phyloP scores from a whole-genome alignment of 129 eudicot genomes.

The Helichrysum umbraculigerum region DNA sequence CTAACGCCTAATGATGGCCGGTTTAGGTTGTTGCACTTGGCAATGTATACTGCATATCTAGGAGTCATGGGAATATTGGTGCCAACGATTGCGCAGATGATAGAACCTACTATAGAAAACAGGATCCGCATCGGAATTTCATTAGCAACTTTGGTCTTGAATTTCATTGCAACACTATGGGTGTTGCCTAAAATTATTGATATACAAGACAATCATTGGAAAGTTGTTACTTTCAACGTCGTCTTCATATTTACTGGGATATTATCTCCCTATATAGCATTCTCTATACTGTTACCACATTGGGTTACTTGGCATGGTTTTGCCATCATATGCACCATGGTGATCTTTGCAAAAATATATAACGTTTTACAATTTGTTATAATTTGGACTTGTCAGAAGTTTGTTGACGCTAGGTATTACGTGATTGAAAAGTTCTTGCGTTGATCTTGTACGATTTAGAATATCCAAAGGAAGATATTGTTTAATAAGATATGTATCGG shows the following conservation, averaged over 20 bases:
- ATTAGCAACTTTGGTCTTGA: too few relatives aligned
- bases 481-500: background rate
- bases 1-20: too few relatives aligned
- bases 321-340: conserved; percentile 10
- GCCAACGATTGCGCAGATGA: too few relatives aligned
- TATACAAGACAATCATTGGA: background rate
- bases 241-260: conserved; percentile 12
- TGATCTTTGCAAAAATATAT: background rate
- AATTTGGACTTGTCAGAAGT: background rate
- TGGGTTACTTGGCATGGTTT: conserved; percentile 28
- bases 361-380: background rate
- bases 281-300: conserved; percentile 16
- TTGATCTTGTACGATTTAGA: background rate
- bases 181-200: too few relatives aligned
- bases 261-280: conserved; percentile 13
- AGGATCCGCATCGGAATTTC: background rate
- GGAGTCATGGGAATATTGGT: too few relatives aligned
- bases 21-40: too few relatives aligned
- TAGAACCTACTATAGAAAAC: background rate
- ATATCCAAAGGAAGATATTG: background rate
- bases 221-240: background rate
- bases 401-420: background rate
- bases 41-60: too few relatives aligned
- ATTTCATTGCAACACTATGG: too few relatives aligned
- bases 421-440: background rate